These are phyloP conservation scores for Camellia oleifera DNA, from an alignment of 179 eudicot species.

Conservation along the genomic window DNA sequence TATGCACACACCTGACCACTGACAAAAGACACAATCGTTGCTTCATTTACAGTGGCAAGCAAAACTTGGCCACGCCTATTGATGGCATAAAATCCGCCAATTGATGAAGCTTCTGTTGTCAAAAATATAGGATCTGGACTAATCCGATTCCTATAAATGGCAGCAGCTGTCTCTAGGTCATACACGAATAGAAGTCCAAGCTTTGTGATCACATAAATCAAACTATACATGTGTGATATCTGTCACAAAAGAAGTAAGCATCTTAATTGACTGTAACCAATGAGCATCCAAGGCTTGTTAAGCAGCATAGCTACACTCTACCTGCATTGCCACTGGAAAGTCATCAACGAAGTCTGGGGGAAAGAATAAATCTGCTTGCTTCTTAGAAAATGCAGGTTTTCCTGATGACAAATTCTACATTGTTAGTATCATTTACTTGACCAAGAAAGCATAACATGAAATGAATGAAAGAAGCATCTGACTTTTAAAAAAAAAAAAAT, in stretches of 20 bases:
- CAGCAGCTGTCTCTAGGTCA: conserved; percentile 90
- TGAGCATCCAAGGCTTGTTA: too few species aligned
- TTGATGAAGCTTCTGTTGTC: conserved; percentile 83
- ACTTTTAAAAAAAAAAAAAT: too few species aligned
- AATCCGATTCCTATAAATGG: conserved; percentile 85
- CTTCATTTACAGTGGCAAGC: conserved; percentile 87
- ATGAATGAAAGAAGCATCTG: not conserved
- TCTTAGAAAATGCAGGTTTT: conserved; percentile 76
- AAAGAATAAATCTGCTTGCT: conserved; percentile 91
- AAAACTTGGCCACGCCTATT: conserved; percentile 87
- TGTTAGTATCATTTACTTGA: too few species aligned
- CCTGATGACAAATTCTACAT: conserved; percentile 40
- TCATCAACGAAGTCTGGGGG: conserved; percentile 95
- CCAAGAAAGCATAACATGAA: not conserved
- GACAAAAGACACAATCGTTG: conserved; percentile 80
- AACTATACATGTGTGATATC: conserved; percentile 77
- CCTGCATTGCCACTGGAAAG: conserved; percentile 98
- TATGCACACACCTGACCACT: conserved; percentile 67
- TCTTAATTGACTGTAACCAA: too few species aligned
- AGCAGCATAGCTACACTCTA: conserved; percentile 13
- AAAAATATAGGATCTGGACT: conserved; percentile 94
- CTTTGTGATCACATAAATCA: conserved; percentile 86
- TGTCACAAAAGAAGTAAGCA: conserved; percentile 26
- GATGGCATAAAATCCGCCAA: conserved; percentile 88
- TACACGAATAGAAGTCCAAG: conserved; percentile 89